Conservation (phyloP, 306 rosid species). For the Vigna radiata region DNA sequence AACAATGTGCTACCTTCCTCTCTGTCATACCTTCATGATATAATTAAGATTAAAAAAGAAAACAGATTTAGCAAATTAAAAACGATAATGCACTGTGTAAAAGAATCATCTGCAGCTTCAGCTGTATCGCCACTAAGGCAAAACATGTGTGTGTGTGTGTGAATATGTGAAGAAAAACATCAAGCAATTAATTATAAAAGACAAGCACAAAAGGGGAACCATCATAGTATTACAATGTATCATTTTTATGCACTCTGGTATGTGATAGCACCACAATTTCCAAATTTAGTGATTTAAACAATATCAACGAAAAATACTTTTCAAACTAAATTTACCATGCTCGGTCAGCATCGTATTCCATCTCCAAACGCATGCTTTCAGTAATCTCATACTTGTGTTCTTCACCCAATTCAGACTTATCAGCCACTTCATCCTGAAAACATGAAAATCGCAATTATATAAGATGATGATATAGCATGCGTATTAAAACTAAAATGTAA, state of each 20-base stretch:
- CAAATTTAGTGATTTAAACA: slow-evolving; percentile 3
- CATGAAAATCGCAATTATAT: slow-evolving; percentile 31
- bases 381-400: slow-evolving; percentile 76
- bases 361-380: slow-evolving; percentile 92
- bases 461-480: slow-evolving; percentile 25
- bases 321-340: slow-evolving; percentile 74
- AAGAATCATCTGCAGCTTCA: slow-evolving; percentile 12
- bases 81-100: slow-evolving; percentile 11
- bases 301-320: background rate
- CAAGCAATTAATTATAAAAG: background rate
- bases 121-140: slow-evolving; percentile 26
- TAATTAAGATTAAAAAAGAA: slow-evolving; percentile 32
- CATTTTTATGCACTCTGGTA: slow-evolving; percentile 14
- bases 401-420: slow-evolving; percentile 55
- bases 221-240: slow-evolving; percentile 23
- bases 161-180: background rate
- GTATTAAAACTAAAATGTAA: slow-evolving; percentile 18
- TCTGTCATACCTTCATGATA: slow-evolving; percentile 83
- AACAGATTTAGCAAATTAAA: background rate
- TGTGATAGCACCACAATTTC: background rate
- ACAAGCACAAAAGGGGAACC: slow-evolving; percentile 14
- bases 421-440: slow-evolving; percentile 67
- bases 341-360: slow-evolving; percentile 93
- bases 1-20: slow-evolving; percentile 91
- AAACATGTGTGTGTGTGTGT: background rate